Conservation (phyloP, 75 land plant species). For the Picea glauca region DNA sequence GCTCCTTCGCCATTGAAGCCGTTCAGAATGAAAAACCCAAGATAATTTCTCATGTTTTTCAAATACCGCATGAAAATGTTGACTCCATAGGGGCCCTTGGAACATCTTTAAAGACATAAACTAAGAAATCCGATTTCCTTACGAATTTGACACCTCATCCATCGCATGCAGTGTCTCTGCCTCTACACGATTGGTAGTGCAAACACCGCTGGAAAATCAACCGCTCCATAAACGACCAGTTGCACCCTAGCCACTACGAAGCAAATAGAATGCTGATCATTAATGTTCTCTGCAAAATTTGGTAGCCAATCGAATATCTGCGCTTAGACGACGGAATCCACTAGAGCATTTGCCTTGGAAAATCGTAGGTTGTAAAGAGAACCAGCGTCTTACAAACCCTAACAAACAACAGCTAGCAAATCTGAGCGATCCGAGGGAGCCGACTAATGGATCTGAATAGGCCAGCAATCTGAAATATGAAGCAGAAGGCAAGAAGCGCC, state of each 20-base stretch:
- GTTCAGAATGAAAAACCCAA: neutral
- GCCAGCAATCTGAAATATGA: too few species aligned
- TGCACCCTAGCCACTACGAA: neutral
- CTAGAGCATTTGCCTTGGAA: neutral
- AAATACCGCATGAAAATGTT: neutral
- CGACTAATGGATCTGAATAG: too few species aligned
- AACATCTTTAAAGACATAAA: neutral
- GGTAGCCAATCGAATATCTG: neutral
- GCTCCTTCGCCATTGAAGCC: neutral
- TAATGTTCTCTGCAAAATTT: slow-evolving; percentile 1
- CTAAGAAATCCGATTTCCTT: neutral
- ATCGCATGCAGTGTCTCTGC: neutral
- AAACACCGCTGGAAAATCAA: slow-evolving; percentile 2
- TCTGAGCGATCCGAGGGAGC: too few species aligned
- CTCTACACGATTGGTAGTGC: neutral
- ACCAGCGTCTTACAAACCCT: too few species aligned
- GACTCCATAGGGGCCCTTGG: neutral
- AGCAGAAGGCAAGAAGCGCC: too few species aligned
- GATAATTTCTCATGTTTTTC: neutral
- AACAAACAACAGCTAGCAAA: too few species aligned
- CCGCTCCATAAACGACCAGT: neutral
- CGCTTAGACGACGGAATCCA: neutral
- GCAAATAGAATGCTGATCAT: neutral
- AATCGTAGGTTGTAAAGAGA: neutral
- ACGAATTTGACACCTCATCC: slow-evolving; percentile 1